Conservation (phyloP, 1,284 basidiomycete species). For the Cryptococcus hybrid region DNA sequence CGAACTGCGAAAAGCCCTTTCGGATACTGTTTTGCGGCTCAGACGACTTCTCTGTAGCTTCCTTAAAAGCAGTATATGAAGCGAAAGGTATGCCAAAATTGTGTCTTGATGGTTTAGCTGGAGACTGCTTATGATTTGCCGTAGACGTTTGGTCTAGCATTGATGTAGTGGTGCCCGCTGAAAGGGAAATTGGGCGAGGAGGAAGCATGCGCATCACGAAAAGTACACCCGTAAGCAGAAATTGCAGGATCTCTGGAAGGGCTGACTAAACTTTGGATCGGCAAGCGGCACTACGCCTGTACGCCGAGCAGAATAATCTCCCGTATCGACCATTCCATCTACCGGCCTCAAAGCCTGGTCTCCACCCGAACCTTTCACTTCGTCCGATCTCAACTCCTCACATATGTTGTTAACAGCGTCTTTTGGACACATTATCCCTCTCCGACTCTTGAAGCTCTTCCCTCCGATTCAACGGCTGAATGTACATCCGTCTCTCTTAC, state of each 20-base stretch:
- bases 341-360: conserved; percentile 9
- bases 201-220: conserved; percentile 9
- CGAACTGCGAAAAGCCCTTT: conserved; percentile 22
- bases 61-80: conserved; percentile 40
- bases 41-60: conserved; percentile 49
- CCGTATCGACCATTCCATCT: conserved; percentile 3
- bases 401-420: conserved; percentile 84
- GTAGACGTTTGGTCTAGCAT: conserved; percentile 43
- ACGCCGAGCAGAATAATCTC: conserved; percentile 4
- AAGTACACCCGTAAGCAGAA: neutral
- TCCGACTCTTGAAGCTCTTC: conserved; percentile 66
- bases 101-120: neutral
- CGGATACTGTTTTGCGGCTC: conserved; percentile 52
- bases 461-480: conserved; percentile 68
- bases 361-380: conserved; percentile 46
- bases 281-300: conserved; percentile 15
- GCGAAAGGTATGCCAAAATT: conserved; percentile 34
- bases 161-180: conserved; percentile 35
- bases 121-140: neutral
- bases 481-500: conserved; percentile 87
- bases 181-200: conserved; percentile 16
- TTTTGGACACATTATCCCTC: conserved; percentile 83
- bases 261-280: too few species aligned
- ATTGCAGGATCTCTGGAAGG: too few species aligned
- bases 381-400: conserved; percentile 60